phyloP scores from a whole-genome alignment of 1,284 basidiomycete genomes.

The Cryptococcus jaspeensis region DNA sequence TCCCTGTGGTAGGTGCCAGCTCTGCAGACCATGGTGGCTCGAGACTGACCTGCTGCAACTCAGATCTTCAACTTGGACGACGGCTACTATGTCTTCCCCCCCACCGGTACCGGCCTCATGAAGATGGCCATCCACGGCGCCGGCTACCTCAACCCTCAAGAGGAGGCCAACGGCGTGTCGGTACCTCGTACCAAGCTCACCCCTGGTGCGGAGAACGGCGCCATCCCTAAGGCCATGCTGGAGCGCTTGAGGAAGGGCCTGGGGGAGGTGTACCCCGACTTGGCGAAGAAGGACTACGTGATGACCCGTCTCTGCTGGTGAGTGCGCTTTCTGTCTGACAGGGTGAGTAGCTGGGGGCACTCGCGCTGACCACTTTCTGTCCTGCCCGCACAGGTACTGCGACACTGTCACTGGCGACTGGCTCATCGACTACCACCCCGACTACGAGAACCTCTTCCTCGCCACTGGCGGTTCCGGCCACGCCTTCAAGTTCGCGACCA shows the following conservation, averaged over 20 bases:
- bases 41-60: background rate
- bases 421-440: slow-evolving; percentile 54
- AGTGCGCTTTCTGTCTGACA: slow-evolving; percentile 4
- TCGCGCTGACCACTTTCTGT: background rate
- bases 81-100: slow-evolving; percentile 55
- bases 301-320: slow-evolving; percentile 47
- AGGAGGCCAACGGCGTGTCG: slow-evolving; percentile 33
- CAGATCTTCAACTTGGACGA: slow-evolving; percentile 48
- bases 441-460: slow-evolving; percentile 50
- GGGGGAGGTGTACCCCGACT: slow-evolving; percentile 41
- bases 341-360: background rate
- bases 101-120: slow-evolving; percentile 49
- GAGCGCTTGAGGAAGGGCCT: slow-evolving; percentile 33
- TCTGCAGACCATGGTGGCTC: background rate
- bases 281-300: slow-evolving; percentile 48
- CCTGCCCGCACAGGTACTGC: slow-evolving; percentile 40
- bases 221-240: slow-evolving; percentile 43
- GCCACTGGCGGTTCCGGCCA: slow-evolving; percentile 54
- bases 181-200: slow-evolving; percentile 48
- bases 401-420: slow-evolving; percentile 54
- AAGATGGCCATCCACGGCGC: slow-evolving; percentile 55
- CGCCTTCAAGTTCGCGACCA: slow-evolving; percentile 71
- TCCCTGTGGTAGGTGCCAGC: slow-evolving; percentile 61
- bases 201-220: slow-evolving; percentile 42
- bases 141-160: slow-evolving; percentile 44